Percentiles rank a stretch among this genome's conserved stretches.
Evolutionary conservation across 2,329 filamentous ascomycete species (phyloP).

Genomic region (Sporothrix sp.): DNA sequence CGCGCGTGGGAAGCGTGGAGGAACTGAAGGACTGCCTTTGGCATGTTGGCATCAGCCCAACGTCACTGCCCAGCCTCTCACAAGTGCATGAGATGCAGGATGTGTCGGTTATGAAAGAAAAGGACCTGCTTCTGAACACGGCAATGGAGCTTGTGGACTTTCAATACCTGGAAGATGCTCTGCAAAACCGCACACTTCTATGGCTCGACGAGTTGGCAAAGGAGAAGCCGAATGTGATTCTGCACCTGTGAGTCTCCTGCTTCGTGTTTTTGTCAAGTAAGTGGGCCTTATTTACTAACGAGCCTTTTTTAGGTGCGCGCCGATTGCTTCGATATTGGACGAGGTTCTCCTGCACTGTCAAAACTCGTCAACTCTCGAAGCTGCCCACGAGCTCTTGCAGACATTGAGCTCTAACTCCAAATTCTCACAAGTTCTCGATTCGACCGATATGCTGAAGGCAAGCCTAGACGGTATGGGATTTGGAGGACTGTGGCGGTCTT

Average conservation of each 20-base stretch:
- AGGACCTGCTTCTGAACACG: constrained; percentile 52
- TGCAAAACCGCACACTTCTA: constrained; percentile 48
- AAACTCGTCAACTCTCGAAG: constrained; percentile 47
- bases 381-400: constrained; percentile 50
- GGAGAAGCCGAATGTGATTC: constrained; percentile 45
- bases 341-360: constrained; percentile 55
- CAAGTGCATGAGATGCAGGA: constrained; percentile 35
- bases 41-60: constrained; percentile 45
- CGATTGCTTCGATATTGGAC: constrained; percentile 49
- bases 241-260: constrained; percentile 41
- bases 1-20: constrained; percentile 45
- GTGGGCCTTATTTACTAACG: too few relatives aligned
- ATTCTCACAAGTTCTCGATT: constrained; percentile 39
- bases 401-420: constrained; percentile 46
- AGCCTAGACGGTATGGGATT: constrained; percentile 53
- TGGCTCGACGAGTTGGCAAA: constrained; percentile 51
- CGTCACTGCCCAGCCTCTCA: constrained; percentile 31
- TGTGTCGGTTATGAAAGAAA: constrained; percentile 42
- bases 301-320: constrained; percentile 38
- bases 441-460: constrained; percentile 39
- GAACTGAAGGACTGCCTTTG: constrained; percentile 54
- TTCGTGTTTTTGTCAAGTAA: too few relatives aligned
- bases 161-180: constrained; percentile 50
- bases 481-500: constrained; percentile 50
- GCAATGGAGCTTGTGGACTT: constrained; percentile 59